Evolutionary conservation across 2,329 filamentous ascomycete genomes (phyloP), one percentile per base, ranked within the genome.

Genomic region (Incumbomyces delicatus): DNA sequence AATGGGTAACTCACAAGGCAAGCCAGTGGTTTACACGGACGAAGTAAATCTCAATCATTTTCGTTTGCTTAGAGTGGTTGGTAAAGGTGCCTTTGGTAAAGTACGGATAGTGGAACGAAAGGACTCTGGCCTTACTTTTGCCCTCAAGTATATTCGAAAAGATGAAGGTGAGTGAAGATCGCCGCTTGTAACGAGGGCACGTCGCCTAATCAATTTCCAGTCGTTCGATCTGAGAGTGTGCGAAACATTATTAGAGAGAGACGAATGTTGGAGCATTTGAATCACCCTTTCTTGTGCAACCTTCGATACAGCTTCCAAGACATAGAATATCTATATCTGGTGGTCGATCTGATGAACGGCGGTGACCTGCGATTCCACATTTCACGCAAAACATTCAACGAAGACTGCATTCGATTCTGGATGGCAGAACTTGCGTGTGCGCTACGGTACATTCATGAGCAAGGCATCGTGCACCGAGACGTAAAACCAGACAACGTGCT

Each of bases 1-100:
- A 27, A 96, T 96, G 90, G 90, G 90, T 65, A 95, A 96, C 72
- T 85, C 83, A 64, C 88, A 90, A 69, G 89, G 89, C 68, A 95
- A 95, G 69, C 87, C 86, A 68, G 80, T 94, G 71, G 83, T 88
- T 66, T 83, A 89, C 70, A 86, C 84, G 70, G 89, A 94, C 72
- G 86, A 95, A 95, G 92, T 95, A 58, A 96, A 90, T 66, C 81
- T 98, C 58, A 95, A 95, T 63, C 92, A 98, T 69, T 98, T 98
- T 68, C 86, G 90, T 56, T 76, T 98, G 47, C 73, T 96, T 55
- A 83, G 92, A 62, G 92, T 98, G 53, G 92, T 98, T 57, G 92
- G 92, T 56, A 94, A 95, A 67, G 92, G 92, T 60, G 92, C 92
- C 48, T 98, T 98, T 72, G 92, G 92, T 61, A 98, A 98, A 70